A percentile compares a stretch with the other conserved stretches of the same genome.
Evolutionary conservation across 768 basidiomycete genomes (phyloP).

Genomic region (Macrolepiota dolichaula): DNA sequence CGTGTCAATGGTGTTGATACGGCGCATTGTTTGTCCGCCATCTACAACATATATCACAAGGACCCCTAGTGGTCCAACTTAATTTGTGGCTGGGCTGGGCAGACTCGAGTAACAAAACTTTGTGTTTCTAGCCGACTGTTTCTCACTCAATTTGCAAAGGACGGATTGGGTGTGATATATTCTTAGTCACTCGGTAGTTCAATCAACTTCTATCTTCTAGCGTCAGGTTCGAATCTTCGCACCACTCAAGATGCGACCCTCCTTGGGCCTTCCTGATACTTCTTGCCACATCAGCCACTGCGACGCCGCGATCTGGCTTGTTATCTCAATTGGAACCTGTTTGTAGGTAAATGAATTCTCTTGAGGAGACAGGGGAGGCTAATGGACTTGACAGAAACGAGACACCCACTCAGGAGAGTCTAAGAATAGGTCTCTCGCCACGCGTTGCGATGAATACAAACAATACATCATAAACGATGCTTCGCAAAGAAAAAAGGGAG

Average conservation of each 20-base stretch:
- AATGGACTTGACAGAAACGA: background rate
- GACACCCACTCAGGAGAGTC: background rate
- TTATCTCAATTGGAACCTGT: background rate
- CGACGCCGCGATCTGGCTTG: background rate
- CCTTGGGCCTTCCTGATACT: background rate
- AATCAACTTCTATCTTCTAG: background rate
- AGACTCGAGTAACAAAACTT: constrained; percentile 4
- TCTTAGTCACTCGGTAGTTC: background rate
- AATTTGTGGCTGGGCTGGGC: background rate
- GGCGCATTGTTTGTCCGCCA: background rate
- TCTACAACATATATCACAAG: background rate
- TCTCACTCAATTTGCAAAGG: background rate
- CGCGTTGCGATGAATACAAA: background rate
- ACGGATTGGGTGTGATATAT: background rate
- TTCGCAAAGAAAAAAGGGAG: background rate
- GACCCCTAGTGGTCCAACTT: background rate
- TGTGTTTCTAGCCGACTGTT: background rate
- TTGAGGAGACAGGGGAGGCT: background rate
- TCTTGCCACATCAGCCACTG: background rate
- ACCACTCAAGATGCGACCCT: background rate
- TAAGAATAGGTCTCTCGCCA: constrained; percentile 2
- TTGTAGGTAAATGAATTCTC: background rate
- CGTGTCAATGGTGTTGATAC: background rate
- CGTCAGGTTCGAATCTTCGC: background rate
- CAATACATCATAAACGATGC: constrained; percentile 5